Conservation (phyloP, 441 rosid genomes). For the Iberis amara region DNA sequence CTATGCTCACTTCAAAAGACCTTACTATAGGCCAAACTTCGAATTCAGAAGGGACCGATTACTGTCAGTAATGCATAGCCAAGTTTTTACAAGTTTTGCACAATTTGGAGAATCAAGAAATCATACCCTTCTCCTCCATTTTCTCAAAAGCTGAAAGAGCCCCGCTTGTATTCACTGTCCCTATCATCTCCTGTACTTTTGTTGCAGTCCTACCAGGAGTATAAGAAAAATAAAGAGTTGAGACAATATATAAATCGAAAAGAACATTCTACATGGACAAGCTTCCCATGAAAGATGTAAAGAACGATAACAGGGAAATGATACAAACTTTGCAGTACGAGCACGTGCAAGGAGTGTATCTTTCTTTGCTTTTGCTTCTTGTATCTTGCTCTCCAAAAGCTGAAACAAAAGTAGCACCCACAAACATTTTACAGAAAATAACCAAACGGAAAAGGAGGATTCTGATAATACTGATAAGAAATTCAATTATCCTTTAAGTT, state of each 20-base stretch:
- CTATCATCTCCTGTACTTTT: constrained; percentile 52
- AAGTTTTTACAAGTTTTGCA: neutral
- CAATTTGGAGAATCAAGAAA: constrained; percentile 8
- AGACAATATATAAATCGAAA: neutral
- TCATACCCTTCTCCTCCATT: constrained; percentile 50
- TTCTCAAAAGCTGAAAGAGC: constrained; percentile 50
- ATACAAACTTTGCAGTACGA: constrained; percentile 73
- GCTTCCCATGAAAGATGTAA: constrained; percentile 6
- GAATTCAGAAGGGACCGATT: constrained; percentile 2
- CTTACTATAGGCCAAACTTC: neutral
- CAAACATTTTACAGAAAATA: neutral
- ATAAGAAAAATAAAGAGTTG: neutral
- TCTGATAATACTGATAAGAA: no score
- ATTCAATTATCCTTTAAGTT: neutral
- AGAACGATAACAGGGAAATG: constrained; percentile 1
- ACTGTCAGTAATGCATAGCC: neutral
- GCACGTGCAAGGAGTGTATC: constrained; percentile 96
- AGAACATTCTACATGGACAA: neutral
- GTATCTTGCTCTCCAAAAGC: constrained; percentile 97
- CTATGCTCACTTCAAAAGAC: constrained; percentile 1
- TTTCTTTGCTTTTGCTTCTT: constrained; percentile 94
- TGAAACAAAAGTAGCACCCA: constrained; percentile 30
- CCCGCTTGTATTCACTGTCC: constrained; percentile 42
- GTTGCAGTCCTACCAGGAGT: constrained; percentile 43
- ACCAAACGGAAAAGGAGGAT: neutral